Evolutionary conservation across 306 rosid species (phyloP), one percentile per base, ranked within the genome.

Genomic region (Erythrophleum fordii): DNA sequence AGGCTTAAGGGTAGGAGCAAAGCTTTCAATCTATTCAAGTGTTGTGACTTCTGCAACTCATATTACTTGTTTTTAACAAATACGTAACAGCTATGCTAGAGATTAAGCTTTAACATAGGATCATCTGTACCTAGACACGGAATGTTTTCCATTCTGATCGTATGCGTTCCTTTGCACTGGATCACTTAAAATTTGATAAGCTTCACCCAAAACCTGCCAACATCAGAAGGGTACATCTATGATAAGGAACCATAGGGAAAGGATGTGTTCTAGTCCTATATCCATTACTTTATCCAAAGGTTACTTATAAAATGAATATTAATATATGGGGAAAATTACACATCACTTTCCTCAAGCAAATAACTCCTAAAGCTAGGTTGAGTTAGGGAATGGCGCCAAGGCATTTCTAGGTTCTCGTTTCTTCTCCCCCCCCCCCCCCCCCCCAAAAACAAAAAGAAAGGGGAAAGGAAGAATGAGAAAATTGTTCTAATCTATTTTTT

Each of bases 161-260:
- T 95, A 95, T 6, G 87, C 88, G 23, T 90, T 94, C 80, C 96
- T 90, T 70, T 91, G 94, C 59, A 77, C 88, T 18, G 99, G 90
- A 86, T 93, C 99, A 72, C 98, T 90, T 88, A 95, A 90, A 73
- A 95, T 90, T 77, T 93, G 99, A 80, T 95, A 95, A 0, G 98
- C 99, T 85, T 93, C 98, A 1, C 99, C 98, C 70, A 95, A 80
- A 55, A 81, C 87, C 98, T 95, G 82, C 41, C 42, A 73, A 76
- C 31, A 69, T 34, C 65, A 70, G 55, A 75, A 61, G n/a, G 72
- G 56, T 25, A 45, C 1, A 25, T 42, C 73, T 14, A 22, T 20
- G 10, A 41, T 22, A 45, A 69, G 39, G 29, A 69, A 25, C 58
- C 51, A 13, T 41, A 20, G 5, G 10, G 39, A 12, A 67, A 41